phyloP scores from a whole-genome alignment of 305 asterid genomes.

The Euphrasia arctica region DNA sequence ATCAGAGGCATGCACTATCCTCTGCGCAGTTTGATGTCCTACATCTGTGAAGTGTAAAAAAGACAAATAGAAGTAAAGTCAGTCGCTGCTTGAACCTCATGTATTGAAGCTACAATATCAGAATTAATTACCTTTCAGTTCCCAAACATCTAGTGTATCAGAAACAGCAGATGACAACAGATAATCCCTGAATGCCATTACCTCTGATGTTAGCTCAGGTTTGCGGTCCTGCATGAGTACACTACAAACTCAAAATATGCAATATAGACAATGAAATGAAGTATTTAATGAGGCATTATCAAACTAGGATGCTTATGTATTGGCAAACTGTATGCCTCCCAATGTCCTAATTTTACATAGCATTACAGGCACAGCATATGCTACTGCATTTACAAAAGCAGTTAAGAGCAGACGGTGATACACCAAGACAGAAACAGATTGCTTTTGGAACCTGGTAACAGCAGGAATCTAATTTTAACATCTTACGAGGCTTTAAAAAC shows the following conservation, averaged over 20 bases:
- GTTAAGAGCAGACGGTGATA: constrained; percentile 6
- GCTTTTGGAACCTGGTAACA: not conserved
- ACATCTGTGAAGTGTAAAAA: constrained; percentile 46
- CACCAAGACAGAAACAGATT: not conserved
- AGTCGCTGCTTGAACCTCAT: constrained; percentile 20
- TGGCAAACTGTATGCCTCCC: constrained; percentile 6
- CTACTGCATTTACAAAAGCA: constrained; percentile 5
- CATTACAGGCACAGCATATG: not conserved
- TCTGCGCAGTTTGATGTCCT: constrained; percentile 99
- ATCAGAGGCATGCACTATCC: constrained; percentile 95
- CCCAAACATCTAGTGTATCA: constrained; percentile 94
- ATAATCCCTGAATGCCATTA: constrained; percentile 98
- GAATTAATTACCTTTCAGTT: constrained; percentile 80
- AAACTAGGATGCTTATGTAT: not conserved
- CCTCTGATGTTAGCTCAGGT: constrained; percentile 87
- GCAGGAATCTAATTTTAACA: not conserved
- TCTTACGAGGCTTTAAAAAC: not conserved
- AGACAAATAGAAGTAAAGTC: constrained; percentile 19
- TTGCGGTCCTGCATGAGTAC: constrained; percentile 79
- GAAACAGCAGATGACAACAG: constrained; percentile 86
- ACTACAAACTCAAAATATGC: constrained; percentile 11
- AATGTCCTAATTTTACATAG: not conserved
- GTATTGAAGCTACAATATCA: constrained; percentile 17
- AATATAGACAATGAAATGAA: not conserved
- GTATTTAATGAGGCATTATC: constrained; percentile 8